Conservation (phyloP, 2,329 filamentous ascomycete species). For the Botrytis tulipae region DNA sequence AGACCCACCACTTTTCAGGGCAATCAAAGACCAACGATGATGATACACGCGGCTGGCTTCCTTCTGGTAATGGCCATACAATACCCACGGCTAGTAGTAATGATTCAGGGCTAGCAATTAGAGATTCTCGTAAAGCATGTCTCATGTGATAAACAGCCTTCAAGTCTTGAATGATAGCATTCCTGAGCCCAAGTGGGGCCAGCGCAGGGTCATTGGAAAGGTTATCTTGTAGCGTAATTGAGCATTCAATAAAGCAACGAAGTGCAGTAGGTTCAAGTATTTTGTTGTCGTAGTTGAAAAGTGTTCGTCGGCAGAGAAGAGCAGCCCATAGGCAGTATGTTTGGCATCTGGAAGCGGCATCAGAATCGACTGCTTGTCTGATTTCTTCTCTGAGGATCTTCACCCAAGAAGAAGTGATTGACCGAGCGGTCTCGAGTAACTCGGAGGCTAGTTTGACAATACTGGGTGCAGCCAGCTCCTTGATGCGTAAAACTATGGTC, state of each 20-base stretch:
- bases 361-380: slow-evolving; percentile 40
- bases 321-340: slow-evolving; percentile 54
- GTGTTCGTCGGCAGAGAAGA: slow-evolving; percentile 54
- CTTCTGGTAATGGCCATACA: slow-evolving; percentile 45
- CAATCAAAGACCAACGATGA: slow-evolving; percentile 30
- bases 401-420: slow-evolving; percentile 51
- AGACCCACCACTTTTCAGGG: slow-evolving; percentile 39
- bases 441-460: slow-evolving; percentile 15
- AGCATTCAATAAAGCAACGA: slow-evolving; percentile 41
- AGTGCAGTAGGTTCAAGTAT: slow-evolving; percentile 26
- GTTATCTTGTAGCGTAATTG: slow-evolving; percentile 49
- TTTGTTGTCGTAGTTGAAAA: slow-evolving; percentile 30
- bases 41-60: slow-evolving; percentile 23
- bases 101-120: slow-evolving; percentile 36
- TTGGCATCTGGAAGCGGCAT: slow-evolving; percentile 42
- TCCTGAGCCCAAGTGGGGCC: slow-evolving; percentile 40
- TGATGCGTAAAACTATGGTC: slow-evolving; percentile 47
- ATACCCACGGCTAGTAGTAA: slow-evolving; percentile 41
- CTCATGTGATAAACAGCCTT: slow-evolving; percentile 45
- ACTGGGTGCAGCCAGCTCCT: slow-evolving; percentile 25
- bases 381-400: slow-evolving; percentile 47
- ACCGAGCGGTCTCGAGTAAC: slow-evolving; percentile 45
- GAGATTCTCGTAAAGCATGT: slow-evolving; percentile 38
- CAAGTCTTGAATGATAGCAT: slow-evolving; percentile 47
- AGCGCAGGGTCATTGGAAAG: slow-evolving; percentile 40